Evolutionary conservation across 2,329 filamentous ascomycete genomes (phyloP).

Genomic region (Coniochaeta sp.): DNA sequence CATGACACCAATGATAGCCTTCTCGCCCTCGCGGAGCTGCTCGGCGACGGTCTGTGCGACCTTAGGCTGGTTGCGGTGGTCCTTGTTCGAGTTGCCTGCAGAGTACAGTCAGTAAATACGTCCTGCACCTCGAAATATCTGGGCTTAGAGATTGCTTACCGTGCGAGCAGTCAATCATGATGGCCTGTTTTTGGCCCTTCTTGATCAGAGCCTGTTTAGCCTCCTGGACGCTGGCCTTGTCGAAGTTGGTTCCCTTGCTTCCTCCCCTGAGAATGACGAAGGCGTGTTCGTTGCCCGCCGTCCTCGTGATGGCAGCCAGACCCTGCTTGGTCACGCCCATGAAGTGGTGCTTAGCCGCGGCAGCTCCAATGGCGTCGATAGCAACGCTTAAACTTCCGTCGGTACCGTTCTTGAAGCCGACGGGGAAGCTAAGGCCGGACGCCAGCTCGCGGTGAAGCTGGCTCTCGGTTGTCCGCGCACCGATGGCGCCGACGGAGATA

Average conservation of each 20-base stretch:
- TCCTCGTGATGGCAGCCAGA: conserved; percentile 88
- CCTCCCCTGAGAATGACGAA: conserved; percentile 95
- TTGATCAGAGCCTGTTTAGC: conserved; percentile 72
- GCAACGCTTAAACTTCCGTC: conserved; percentile 87
- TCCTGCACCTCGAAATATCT: neutral
- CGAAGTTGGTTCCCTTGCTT: conserved; percentile 87
- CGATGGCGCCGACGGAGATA: conserved; percentile 91
- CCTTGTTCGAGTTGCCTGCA: conserved; percentile 88
- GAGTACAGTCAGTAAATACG: neutral
- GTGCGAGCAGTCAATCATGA: conserved; percentile 99
- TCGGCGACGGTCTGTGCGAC: conserved; percentile 77
- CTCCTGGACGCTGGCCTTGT: conserved; percentile 71
- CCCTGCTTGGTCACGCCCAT: conserved; percentile 98
- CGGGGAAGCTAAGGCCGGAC: conserved; percentile 90
- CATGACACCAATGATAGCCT: conserved; percentile 91
- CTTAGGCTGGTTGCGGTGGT: conserved; percentile 95
- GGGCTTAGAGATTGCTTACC: conserved; percentile 48
- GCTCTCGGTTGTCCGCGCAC: conserved; percentile 91
- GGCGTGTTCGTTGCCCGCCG: conserved; percentile 89
- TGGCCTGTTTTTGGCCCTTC: conserved; percentile 78
- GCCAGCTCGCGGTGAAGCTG: conserved; percentile 95
- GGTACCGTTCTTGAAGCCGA: conserved; percentile 99
- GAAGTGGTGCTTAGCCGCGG: conserved; percentile 86
- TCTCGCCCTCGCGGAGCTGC: conserved; percentile 82
- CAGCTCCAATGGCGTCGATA: conserved; percentile 90